Evolutionary conservation across 2,329 filamentous ascomycete species (phyloP).

Genomic region (Colletotrichum melonis): DNA sequence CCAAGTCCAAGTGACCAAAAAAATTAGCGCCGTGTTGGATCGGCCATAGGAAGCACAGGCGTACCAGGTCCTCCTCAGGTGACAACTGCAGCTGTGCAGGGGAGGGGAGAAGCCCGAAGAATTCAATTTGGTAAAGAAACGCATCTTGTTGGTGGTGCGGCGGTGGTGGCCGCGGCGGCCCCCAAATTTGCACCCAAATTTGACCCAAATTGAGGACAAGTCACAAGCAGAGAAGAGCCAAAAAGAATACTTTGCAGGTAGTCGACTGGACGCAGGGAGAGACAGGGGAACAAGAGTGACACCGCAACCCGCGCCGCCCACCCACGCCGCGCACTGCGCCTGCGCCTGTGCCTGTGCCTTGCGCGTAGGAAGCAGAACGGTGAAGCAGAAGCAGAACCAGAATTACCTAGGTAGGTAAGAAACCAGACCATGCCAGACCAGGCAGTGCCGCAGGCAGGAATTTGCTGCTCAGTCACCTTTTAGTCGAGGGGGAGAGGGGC

Average conservation of each 20-base stretch:
- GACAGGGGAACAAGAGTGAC: conserved; percentile 12
- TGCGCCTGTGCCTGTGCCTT: background rate
- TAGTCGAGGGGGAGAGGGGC: background rate
- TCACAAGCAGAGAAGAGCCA: too few species aligned
- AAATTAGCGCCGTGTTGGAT: conserved; percentile 9
- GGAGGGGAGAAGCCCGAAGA: background rate
- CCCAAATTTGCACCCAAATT: conserved; percentile 3
- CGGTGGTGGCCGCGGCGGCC: background rate
- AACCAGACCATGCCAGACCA: background rate
- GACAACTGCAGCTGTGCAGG: conserved; percentile 5
- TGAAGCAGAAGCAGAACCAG: too few species aligned
- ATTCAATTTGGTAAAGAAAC: background rate
- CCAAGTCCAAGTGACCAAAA: background rate
- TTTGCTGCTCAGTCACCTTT: background rate
- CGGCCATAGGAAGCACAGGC: background rate
- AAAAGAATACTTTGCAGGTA: too few species aligned
- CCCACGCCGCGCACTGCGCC: too few species aligned
- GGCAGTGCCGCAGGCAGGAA: background rate
- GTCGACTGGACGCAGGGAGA: conserved; percentile 5
- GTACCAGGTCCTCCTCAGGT: conserved; percentile 1
- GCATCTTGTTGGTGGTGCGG: background rate
- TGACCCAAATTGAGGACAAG: conserved; percentile 9
- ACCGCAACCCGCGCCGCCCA: conserved; percentile 8
- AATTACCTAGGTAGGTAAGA: background rate
- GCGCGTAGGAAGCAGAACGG: too few species aligned